Percentiles rank a stretch among this genome's conserved stretches.
Evolutionary conservation across 2,329 filamentous ascomycete genomes (phyloP).

Genomic region (Phyllosticta citriasiana): DNA sequence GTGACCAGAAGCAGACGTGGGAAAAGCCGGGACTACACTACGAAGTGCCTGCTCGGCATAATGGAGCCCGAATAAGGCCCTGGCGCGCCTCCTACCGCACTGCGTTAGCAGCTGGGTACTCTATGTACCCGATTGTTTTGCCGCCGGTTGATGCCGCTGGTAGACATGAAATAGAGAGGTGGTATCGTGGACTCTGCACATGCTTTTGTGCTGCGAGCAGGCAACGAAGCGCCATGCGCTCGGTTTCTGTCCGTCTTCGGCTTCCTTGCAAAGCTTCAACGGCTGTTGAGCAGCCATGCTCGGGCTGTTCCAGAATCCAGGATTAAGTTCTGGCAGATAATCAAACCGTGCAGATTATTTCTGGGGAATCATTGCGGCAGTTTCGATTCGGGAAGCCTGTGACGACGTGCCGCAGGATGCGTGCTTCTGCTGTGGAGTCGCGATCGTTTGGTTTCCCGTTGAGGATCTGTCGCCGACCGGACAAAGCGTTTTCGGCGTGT

Average conservation of each 20-base stretch:
- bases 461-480: neutral
- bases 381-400: neutral
- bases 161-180: neutral
- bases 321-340: neutral
- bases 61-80: neutral
- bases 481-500: neutral
- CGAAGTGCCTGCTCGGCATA: neutral
- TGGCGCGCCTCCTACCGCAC: neutral
- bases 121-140: neutral
- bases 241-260: neutral
- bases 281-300: neutral
- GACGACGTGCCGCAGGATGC: neutral
- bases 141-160: neutral
- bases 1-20: neutral
- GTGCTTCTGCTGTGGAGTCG: neutral
- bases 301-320: neutral
- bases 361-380: neutral
- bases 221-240: neutral
- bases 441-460: neutral
- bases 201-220: neutral
- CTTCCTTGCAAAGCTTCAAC: neutral
- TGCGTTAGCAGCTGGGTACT: neutral
- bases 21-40: neutral
- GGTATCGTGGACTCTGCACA: neutral
- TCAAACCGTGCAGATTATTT: neutral